Percentiles rank a stretch among this genome's conserved stretches.
Evolutionary conservation across 2,329 filamentous ascomycete genomes (phyloP).

Genomic region (Trichoderma polysporum): DNA sequence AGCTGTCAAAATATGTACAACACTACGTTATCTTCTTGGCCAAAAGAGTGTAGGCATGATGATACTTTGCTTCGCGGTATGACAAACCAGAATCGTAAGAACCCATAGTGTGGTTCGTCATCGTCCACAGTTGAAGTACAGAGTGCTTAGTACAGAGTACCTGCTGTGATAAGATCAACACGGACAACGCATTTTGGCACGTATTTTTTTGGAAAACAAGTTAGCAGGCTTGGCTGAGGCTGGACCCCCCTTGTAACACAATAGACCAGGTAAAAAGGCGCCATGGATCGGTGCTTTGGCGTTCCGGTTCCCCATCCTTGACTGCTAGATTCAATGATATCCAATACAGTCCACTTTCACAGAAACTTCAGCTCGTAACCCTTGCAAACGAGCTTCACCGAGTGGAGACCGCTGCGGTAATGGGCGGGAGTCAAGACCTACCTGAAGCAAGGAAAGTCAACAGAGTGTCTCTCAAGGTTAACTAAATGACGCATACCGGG

Average conservation of each 20-base stretch:
- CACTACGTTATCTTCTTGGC: not conserved
- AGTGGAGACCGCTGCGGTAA: not conserved
- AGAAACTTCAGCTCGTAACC: not conserved
- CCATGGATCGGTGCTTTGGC: not conserved
- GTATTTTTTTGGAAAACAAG: not conserved
- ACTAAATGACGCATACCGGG: not conserved
- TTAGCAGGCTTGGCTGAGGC: not conserved
- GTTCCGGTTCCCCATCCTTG: not conserved
- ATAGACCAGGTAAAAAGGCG: not conserved
- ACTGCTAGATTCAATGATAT: not conserved
- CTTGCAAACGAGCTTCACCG: not conserved
- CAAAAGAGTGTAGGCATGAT: not conserved
- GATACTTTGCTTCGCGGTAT: not conserved
- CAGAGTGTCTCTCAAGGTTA: not conserved
- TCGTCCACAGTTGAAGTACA: not conserved
- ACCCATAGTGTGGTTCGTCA: not conserved
- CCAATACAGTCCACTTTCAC: not conserved
- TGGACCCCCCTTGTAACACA: not conserved
- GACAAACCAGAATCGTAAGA: not conserved
- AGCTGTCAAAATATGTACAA: not conserved
- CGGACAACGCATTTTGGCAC: not conserved
- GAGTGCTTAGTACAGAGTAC: not conserved
- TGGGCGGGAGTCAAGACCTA: not conserved
- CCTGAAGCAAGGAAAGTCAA: not conserved
- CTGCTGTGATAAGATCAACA: not conserved